phyloP scores from a whole-genome alignment of 208 protist species.

The Wallacemonas collosoma region DNA sequence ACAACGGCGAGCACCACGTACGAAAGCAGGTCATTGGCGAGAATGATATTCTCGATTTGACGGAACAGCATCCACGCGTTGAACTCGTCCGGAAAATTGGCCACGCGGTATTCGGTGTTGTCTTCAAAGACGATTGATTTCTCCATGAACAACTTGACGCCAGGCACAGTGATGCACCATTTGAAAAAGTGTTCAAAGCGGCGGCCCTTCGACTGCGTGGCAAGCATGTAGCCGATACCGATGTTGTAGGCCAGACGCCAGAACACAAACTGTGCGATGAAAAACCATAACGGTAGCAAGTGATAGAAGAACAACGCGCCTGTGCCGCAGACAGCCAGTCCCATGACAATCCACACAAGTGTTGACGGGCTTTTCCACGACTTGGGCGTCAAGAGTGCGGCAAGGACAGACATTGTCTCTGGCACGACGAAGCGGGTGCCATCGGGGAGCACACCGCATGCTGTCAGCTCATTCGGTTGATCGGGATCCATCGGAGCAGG shows the following conservation, averaged over 20 bases:
- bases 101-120: constrained; percentile 45
- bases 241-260: constrained; percentile 95
- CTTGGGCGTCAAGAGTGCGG: constrained; percentile 41
- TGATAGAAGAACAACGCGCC: constrained; percentile 43
- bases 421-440: constrained; percentile 63
- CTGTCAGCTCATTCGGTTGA: neutral
- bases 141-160: constrained; percentile 41
- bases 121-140: constrained; percentile 53
- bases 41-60: constrained; percentile 92
- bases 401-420: constrained; percentile 70
- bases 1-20: constrained; percentile 80
- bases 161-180: constrained; percentile 19
- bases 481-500: neutral
- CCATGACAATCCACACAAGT: constrained; percentile 53
- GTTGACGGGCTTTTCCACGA: constrained; percentile 56
- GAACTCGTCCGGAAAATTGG: constrained; percentile 82
- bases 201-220: constrained; percentile 74
- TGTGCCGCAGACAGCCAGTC: constrained; percentile 33
- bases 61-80: constrained; percentile 96
- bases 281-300: constrained; percentile 66
- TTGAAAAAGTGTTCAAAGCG: constrained; percentile 53
- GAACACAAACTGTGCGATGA: constrained; percentile 84
- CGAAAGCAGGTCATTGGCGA: constrained; percentile 89
- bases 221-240: constrained; percentile 89
- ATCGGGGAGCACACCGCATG: constrained; percentile 39